Percentiles rank a stretch among this genome's conserved stretches.
Evolutionary conservation across 2,329 filamentous ascomycete species (phyloP).

Genomic region (Venturia oleaginea): DNA sequence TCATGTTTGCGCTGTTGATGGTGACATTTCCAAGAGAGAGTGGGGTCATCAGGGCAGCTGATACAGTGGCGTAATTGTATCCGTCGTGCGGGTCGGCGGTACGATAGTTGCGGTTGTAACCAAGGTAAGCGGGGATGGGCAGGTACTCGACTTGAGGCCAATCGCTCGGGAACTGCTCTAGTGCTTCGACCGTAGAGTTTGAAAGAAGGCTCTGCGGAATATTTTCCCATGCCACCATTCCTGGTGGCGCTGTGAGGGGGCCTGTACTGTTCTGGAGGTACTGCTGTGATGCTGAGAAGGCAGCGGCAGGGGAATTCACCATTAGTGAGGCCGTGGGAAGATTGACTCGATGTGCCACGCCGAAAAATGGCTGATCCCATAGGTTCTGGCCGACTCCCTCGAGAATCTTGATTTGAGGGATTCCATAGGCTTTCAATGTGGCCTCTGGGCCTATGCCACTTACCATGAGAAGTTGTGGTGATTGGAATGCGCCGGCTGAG

Average conservation of each 20-base stretch:
- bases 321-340: background rate
- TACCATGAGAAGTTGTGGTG: slow-evolving; percentile 14
- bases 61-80: slow-evolving; percentile 27
- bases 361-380: slow-evolving; percentile 5
- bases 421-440: slow-evolving; percentile 7
- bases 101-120: slow-evolving; percentile 18
- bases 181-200: slow-evolving; percentile 14
- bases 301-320: background rate
- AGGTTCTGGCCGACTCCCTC: slow-evolving; percentile 13
- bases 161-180: slow-evolving; percentile 23
- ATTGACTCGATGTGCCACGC: background rate
- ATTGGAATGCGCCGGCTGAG: slow-evolving; percentile 13
- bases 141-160: slow-evolving; percentile 29
- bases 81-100: slow-evolving; percentile 20
- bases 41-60: slow-evolving; percentile 24
- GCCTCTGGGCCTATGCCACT: slow-evolving; percentile 11
- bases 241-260: slow-evolving; percentile 1
- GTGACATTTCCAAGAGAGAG: slow-evolving; percentile 28
- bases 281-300: slow-evolving; percentile 2
- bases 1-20: slow-evolving; percentile 21
- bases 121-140: slow-evolving; percentile 18
- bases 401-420: slow-evolving; percentile 6
- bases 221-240: slow-evolving; percentile 21
- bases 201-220: slow-evolving; percentile 18
- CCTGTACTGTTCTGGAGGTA: background rate